A percentile compares a stretch with the other conserved stretches of the same genome.
phyloP scores from a whole-genome alignment of 2,329 filamentous ascomycete species.

The Exophiala sideris region DNA sequence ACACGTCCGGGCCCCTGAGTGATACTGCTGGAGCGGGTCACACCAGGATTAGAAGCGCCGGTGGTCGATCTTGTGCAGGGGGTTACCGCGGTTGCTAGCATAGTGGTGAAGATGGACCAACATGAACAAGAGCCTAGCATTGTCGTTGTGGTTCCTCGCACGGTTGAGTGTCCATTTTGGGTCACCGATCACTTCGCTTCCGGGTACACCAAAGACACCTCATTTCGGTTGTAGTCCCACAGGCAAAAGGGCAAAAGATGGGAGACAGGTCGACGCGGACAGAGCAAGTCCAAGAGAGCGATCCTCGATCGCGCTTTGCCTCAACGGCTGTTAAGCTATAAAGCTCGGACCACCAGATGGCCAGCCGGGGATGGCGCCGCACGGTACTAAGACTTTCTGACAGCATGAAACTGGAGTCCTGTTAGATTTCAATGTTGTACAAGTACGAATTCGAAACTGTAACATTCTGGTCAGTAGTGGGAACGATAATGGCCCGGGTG shows the following conservation, averaged over 20 bases:
- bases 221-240: conserved; percentile 23
- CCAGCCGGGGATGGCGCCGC: not conserved
- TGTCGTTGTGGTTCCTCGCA: not conserved
- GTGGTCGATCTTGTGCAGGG: too few species aligned
- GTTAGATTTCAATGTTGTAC: too few species aligned
- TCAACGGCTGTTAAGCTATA: not conserved
- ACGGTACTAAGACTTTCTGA: not conserved
- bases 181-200: conserved; percentile 12
- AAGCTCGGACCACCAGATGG: not conserved
- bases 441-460: too few species aligned
- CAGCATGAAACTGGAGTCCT: too few species aligned
- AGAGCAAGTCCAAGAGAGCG: conserved; percentile 19
- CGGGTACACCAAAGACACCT: not conserved
- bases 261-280: conserved; percentile 16
- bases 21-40: too few species aligned
- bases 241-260: not conserved
- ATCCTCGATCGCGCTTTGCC: conserved; percentile 22
- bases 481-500: too few species aligned
- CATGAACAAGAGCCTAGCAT: too few species aligned
- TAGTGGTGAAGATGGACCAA: too few species aligned
- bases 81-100: too few species aligned
- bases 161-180: conserved; percentile 9
- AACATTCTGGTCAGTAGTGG: too few species aligned
- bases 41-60: too few species aligned
- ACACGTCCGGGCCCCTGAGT: too few species aligned